These are phyloP conservation scores for Scenedesmus sp. DNA, from an alignment of 163 green algal species.

Conservation along the genomic window DNA sequence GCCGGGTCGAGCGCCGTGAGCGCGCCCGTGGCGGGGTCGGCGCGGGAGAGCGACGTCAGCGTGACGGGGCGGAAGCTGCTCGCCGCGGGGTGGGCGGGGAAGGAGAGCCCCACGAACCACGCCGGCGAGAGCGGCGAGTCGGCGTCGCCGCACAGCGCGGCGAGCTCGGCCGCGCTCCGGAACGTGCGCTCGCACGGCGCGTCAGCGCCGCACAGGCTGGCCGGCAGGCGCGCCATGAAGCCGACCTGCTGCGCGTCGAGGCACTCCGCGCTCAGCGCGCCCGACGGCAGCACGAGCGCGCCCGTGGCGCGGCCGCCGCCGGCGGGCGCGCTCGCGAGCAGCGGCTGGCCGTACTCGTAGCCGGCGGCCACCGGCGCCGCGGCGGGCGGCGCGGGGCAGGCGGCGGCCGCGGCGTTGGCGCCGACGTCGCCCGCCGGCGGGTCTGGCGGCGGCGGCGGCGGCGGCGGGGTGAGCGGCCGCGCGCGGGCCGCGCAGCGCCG, in stretches of 20 bases:
- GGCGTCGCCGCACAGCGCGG: slow-evolving; percentile 4
- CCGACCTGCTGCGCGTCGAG: slow-evolving; percentile 47
- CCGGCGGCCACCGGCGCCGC: neutral
- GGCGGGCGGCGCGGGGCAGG: slow-evolving; percentile 36
- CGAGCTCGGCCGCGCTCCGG: neutral
- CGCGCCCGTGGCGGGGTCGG: slow-evolving; percentile 18
- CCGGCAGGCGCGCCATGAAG: slow-evolving; percentile 48
- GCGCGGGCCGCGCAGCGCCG: neutral
- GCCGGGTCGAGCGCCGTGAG: neutral
- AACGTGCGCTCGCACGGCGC: slow-evolving; percentile 35
- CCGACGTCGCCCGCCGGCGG: slow-evolving; percentile 48
- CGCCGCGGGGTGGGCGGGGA: slow-evolving; percentile 27
- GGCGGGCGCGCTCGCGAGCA: neutral
- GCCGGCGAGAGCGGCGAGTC: slow-evolving; percentile 10
- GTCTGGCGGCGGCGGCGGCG: no score
- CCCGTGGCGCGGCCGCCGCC: neutral
- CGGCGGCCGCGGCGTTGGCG: slow-evolving; percentile 47
- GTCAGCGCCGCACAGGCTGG: slow-evolving; percentile 32
- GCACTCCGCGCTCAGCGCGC: slow-evolving; percentile 51
- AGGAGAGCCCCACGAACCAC: neutral
- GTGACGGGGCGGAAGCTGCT: neutral
- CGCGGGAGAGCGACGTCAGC: neutral
- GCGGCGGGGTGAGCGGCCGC: neutral
- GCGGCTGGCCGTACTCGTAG: slow-evolving; percentile 11
- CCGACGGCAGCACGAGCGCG: slow-evolving; percentile 52